Base-by-base conservation (phyloP, 805 yeast genomes). In the Ogataea degrootiae region DNA sequence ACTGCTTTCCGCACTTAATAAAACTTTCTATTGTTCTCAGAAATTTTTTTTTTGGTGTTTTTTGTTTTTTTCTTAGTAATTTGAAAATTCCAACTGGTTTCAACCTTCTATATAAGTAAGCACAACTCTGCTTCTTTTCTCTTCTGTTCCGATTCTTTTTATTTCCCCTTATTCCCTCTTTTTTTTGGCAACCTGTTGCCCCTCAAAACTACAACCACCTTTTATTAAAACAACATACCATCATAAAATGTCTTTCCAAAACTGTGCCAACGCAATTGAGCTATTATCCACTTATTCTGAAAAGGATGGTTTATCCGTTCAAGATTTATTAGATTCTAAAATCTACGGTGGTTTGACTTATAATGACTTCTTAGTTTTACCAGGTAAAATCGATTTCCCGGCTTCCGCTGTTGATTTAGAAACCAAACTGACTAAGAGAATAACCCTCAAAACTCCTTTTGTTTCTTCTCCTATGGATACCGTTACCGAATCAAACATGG, bases 381-480 rank as follows among this genome's bases (percentile, higher is more conserved):
- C 99, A 57, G 97, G 98, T 55, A 88, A 89, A 75, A 87, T 92
- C 64, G 77, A 82, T 61, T 91, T 91, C 75, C 87, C 97, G 53
- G 80, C 97, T 31, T 76, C 84, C 45, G 72, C 59, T 21, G 97
- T 94, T 51, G 71, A 74, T 43, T 76, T 92, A 67, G 96, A 91
- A 59, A 79, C 96, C 55, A 86, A 80, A 70, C 76, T 94, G 70
- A 92, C 99, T 65, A 91, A 86, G 76, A 86, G 85, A 65, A 94
- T 94, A 76, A 71, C 94, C 47, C 77, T 94, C 71, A 90, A 86
- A 76, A 76, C 96, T 41, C 99, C 99, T 49, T 89, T 94, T 58
- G 92, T 94, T 51, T 92, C 98, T 19, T 89, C 98, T 62, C 99
- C 99, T 60, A 94, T 94, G 99, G 99, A 94, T 74, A 94, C 99